Conservation (phyloP, 2,329 filamentous ascomycete species). For the Coniochaeta sp. region DNA sequence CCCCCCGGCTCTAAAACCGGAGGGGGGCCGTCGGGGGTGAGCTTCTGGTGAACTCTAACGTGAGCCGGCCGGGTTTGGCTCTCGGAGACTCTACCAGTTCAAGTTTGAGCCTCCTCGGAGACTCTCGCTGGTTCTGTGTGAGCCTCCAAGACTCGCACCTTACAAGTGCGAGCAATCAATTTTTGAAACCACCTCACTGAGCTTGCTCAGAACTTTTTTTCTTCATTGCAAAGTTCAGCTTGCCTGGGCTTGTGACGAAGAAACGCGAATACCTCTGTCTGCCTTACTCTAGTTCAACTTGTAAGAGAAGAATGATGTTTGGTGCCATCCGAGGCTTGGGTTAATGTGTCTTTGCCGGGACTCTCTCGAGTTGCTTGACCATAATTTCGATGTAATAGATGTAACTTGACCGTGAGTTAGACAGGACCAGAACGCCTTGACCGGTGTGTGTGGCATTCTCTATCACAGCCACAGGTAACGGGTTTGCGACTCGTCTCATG, state of each 20-base stretch:
- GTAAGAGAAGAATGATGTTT: neutral
- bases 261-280: neutral
- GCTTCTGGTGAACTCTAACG: neutral
- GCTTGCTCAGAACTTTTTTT: neutral
- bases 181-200: neutral
- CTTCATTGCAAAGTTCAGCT: neutral
- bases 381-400: too few relatives aligned
- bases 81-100: neutral
- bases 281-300: neutral
- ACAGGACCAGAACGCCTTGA: too few relatives aligned
- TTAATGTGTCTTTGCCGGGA: too few relatives aligned
- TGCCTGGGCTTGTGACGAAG: neutral
- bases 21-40: neutral
- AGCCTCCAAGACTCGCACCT: neutral
- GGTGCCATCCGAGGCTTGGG: too few relatives aligned
- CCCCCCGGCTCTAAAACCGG: neutral
- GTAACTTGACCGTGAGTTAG: too few relatives aligned
- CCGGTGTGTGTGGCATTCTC: too few relatives aligned
- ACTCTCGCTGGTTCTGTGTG: too few relatives aligned
- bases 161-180: neutral
- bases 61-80: neutral
- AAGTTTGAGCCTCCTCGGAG: too few relatives aligned
- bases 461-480: too few relatives aligned
- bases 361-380: neutral
- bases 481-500: neutral